Evolutionary conservation across 495 filamentous ascomycete genomes (phyloP).

Genomic region (Daldinia childiae): DNA sequence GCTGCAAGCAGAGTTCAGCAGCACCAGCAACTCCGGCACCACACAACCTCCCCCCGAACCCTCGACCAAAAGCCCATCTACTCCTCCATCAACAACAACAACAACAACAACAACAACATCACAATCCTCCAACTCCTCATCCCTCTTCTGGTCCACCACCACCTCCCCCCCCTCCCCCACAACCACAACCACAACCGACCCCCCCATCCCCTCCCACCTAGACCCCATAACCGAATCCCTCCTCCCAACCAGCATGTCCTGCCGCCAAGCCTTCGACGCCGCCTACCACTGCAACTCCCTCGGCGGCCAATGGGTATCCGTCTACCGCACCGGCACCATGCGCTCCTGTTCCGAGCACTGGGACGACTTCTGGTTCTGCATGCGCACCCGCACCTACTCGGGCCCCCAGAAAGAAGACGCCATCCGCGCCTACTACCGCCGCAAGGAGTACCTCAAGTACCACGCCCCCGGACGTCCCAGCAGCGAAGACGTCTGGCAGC

Average conservation of each 20-base stretch:
- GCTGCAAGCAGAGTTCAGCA: constrained; percentile 47
- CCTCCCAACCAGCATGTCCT: constrained; percentile 85
- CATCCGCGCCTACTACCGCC: constrained; percentile 74
- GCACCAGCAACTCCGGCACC: constrained; percentile 16
- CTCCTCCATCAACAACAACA: constrained; percentile 22
- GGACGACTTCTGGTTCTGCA: constrained; percentile 95
- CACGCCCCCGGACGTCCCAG: constrained; percentile 68
- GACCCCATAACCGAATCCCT: constrained; percentile 64
- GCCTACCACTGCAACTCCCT: constrained; percentile 96
- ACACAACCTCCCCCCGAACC: constrained; percentile 12
- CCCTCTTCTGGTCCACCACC: constrained; percentile 33
- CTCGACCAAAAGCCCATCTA: not conserved
- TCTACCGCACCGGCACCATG: constrained; percentile 85
- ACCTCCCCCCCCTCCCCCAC: constrained; percentile 7
- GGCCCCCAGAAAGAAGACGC: constrained; percentile 62
- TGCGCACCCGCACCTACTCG: constrained; percentile 72
- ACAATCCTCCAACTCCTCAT: constrained; percentile 3
- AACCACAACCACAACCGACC: constrained; percentile 1
- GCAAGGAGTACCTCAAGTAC: constrained; percentile 76
- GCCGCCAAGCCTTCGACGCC: constrained; percentile 87
- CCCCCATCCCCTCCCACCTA: constrained; percentile 37
- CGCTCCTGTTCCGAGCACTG: constrained; percentile 81
- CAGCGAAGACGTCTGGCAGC: constrained; percentile 93
- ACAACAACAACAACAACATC: constrained; percentile 3
- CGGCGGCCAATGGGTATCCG: constrained; percentile 79